phyloP scores from a whole-genome alignment of 2,329 filamentous ascomycete genomes.

The Xylaria sp. region DNA sequence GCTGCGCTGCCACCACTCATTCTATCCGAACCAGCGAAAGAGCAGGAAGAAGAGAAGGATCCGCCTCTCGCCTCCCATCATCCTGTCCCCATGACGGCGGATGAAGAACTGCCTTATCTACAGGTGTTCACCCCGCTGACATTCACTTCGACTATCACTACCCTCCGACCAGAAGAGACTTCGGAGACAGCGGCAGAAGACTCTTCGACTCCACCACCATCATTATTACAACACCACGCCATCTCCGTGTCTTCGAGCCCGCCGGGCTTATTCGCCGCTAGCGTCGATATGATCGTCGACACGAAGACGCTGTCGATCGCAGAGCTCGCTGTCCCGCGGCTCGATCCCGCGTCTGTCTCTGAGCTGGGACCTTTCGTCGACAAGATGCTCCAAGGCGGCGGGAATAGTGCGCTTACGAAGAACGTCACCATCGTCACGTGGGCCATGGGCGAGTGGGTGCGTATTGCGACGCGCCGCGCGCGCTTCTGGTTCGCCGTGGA shows the following conservation, averaged over 20 bases:
- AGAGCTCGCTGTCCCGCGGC: conserved; percentile 61
- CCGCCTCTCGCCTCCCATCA: conserved; percentile 69
- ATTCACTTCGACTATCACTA: conserved; percentile 64
- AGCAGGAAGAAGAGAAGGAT: conserved; percentile 40
- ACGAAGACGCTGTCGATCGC: conserved; percentile 62
- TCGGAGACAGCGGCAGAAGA: conserved; percentile 18
- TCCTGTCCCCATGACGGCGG: conserved; percentile 69
- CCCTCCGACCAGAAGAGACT: conserved; percentile 51
- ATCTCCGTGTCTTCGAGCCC: conserved; percentile 63
- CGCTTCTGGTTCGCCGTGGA: conserved; percentile 69
- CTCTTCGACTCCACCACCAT: conserved; percentile 32
- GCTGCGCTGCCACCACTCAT: conserved; percentile 41
- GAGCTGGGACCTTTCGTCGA: conserved; percentile 68
- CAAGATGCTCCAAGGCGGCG: conserved; percentile 51
- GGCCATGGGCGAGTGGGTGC: conserved; percentile 76
- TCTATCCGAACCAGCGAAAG: conserved; percentile 36
- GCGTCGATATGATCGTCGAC: conserved; percentile 67
- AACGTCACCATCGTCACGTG: conserved; percentile 71
- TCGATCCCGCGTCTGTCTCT: conserved; percentile 66
- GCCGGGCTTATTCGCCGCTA: conserved; percentile 66
- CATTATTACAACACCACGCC: conserved; percentile 62
- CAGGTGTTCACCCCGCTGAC: conserved; percentile 75
- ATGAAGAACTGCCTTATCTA: conserved; percentile 74
- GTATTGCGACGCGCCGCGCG: conserved; percentile 68
- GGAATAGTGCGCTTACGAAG: conserved; percentile 58